Evolutionary conservation across 2,329 filamentous ascomycete genomes (phyloP), one percentile per base, ranked within the genome.

Genomic region (Diaporthe capsici): DNA sequence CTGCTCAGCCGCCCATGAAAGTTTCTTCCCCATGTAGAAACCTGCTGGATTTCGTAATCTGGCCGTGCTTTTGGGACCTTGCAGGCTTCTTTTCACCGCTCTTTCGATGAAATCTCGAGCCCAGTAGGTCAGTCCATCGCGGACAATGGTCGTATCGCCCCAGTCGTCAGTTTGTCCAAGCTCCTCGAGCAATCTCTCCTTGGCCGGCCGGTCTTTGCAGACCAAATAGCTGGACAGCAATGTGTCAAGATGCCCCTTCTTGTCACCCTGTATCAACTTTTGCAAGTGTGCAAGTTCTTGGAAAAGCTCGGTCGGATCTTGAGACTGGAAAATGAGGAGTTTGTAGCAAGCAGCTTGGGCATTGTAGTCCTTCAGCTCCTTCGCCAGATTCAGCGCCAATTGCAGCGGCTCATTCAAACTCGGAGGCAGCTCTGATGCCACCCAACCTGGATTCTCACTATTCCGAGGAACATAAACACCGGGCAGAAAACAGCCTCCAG

Each of bases 61-160:
- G 22, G 44, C 44, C 22, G 28, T 67, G 31, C 44, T 51, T 51
- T 42, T 67, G 22, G 44, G 63, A 12, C 63, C 63, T 25, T 51
- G 28, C 2, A 67, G 44, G 13, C 63, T 67, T 20, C 63, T 31
- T 42, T 67, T 67, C 44, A 67, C 3, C 9, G 63, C 63, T 51
- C 63, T 67, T 31, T 67, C 44, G 31, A 67, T 51, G 31, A 67
- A 67, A 31, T 67, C 63, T 5, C 63, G 63, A n/a, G 44, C 22
- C 63, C 63, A 67, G 7, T 51, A 67, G 5, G 31, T 22, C 12
- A 65, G 17, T 15, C 42, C 42, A 15, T 65, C 25, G 42, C 42
- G 9, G 22, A 37, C 3, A 3, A 25, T 9, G 1, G 3, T 37
- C 20, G 47, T 6, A n/a, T 51, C 63, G 0, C 13, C 12, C 44